phyloP scores from a whole-genome alignment of 768 basidiomycete genomes.

The Chalciporus pseudorubinellus region DNA sequence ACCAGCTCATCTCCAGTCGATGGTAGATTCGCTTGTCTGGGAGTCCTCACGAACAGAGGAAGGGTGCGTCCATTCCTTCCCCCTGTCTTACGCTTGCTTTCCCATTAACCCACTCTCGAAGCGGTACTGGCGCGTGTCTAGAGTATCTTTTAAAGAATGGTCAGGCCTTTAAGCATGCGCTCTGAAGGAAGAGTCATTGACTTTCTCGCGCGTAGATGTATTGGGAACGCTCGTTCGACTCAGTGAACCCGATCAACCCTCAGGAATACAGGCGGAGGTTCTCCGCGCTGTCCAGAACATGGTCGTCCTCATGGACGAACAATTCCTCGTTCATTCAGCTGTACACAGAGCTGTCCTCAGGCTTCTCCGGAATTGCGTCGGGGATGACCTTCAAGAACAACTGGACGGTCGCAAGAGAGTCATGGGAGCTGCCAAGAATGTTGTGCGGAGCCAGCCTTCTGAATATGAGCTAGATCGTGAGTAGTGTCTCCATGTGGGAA shows the following conservation, averaged over 20 bases:
- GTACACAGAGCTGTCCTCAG: constrained; percentile 87
- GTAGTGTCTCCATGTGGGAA: constrained; percentile 28
- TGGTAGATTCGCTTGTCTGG: constrained; percentile 84
- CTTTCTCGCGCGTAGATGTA: constrained; percentile 53
- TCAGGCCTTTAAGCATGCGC: constrained; percentile 27
- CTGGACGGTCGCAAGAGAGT: constrained; percentile 71
- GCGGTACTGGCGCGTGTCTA: constrained; percentile 83
- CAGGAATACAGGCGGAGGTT: constrained; percentile 90
- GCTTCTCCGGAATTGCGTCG: constrained; percentile 81
- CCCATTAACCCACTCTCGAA: constrained; percentile 31
- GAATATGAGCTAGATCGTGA: constrained; percentile 86
- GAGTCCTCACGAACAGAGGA: constrained; percentile 85
- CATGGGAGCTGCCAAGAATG: constrained; percentile 82
- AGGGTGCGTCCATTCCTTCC: constrained; percentile 56
- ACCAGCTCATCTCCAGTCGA: constrained; percentile 67
- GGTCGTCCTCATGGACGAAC: constrained; percentile 88
- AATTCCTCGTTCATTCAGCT: constrained; percentile 88
- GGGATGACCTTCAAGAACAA: constrained; percentile 89
- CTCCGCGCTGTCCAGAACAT: constrained; percentile 85
- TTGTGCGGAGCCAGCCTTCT: constrained; percentile 67
- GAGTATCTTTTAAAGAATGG: constrained; percentile 92
- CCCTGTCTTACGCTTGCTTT: background rate
- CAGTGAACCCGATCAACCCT: constrained; percentile 80
- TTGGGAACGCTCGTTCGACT: constrained; percentile 81
- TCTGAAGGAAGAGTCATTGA: background rate